Evolutionary conservation across 805 yeast genomes (phyloP).

Genomic region (Suhomyces faveliae): DNA sequence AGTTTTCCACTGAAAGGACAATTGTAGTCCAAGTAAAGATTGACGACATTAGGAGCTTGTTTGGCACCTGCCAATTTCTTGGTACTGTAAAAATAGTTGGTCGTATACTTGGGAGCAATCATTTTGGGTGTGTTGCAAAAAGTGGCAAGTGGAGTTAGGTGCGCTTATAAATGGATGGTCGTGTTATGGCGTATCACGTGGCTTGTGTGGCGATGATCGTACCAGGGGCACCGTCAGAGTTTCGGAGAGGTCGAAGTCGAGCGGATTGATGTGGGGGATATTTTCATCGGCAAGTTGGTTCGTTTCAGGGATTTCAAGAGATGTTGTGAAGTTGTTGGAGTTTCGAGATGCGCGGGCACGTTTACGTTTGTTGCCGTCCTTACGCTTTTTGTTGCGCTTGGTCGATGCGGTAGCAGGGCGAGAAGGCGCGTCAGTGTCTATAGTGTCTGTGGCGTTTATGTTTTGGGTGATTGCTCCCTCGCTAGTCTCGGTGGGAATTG

Average conservation of each 20-base stretch:
- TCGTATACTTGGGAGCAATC: constrained; percentile 42
- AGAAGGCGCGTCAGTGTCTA: not conserved
- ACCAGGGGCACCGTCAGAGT: constrained; percentile 6
- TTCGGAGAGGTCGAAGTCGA: constrained; percentile 3
- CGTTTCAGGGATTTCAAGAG: not conserved
- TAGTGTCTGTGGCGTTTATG: no score
- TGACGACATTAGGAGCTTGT: constrained; percentile 46
- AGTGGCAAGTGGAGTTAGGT: not conserved
- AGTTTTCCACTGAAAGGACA: constrained; percentile 74
- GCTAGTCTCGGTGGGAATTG: not conserved
- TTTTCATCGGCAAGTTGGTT: not conserved
- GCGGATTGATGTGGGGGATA: not conserved
- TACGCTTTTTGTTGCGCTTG: constrained; percentile 3
- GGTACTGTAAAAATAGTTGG: constrained; percentile 32
- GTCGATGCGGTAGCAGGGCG: not conserved
- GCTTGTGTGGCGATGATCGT: not conserved
- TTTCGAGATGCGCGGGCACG: not conserved
- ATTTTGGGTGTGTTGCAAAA: constrained; percentile 15
- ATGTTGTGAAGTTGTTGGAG: not conserved
- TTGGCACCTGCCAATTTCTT: constrained; percentile 15
- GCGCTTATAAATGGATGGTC: not conserved
- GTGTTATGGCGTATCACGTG: not conserved
- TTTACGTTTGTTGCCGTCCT: not conserved
- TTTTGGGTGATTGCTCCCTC: no score
- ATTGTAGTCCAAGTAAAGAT: constrained; percentile 69